These are phyloP conservation scores for Parathielavia hyrcaniae DNA, from an alignment of 495 filamentous ascomycete species.

Conservation along the genomic window DNA sequence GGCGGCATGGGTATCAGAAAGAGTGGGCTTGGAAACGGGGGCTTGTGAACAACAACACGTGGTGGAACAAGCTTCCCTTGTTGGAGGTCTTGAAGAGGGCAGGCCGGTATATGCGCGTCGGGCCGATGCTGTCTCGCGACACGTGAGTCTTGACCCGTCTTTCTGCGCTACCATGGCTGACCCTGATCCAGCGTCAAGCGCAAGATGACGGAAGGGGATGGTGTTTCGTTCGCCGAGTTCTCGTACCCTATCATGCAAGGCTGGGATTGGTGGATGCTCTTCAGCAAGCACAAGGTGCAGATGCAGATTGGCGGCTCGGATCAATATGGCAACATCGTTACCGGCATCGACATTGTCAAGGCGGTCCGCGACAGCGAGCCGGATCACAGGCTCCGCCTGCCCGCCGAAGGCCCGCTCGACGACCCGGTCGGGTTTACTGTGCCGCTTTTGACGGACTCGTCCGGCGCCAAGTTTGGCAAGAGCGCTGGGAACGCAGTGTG, in stretches of 20 bases:
- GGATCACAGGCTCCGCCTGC: conserved; percentile 28
- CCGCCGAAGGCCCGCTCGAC: conserved; percentile 32
- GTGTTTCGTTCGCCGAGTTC: conserved; percentile 93
- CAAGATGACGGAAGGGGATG: conserved; percentile 70
- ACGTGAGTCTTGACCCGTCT: conserved; percentile 54
- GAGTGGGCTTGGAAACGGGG: conserved; percentile 57
- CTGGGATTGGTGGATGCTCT: conserved; percentile 95
- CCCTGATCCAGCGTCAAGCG: conserved; percentile 62
- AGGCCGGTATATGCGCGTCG: conserved; percentile 65
- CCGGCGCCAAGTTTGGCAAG: conserved; percentile 91
- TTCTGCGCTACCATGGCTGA: neutral
- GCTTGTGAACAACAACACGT: conserved; percentile 70
- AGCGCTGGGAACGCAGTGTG: conserved; percentile 91
- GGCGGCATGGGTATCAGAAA: conserved; percentile 54
- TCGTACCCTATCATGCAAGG: conserved; percentile 86
- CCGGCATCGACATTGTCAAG: conserved; percentile 80
- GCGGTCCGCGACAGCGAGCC: conserved; percentile 54
- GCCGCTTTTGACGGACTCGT: conserved; percentile 76
- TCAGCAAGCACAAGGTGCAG: conserved; percentile 52
- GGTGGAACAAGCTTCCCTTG: conserved; percentile 65
- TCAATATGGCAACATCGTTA: conserved; percentile 93
- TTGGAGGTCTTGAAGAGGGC: conserved; percentile 66
- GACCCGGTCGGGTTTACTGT: conserved; percentile 79
- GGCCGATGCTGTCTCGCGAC: conserved; percentile 81
- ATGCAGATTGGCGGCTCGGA: conserved; percentile 92